Percentiles rank a stretch among this genome's conserved stretches.
Evolutionary conservation across 768 basidiomycete species (phyloP).

Genomic region (Xerocomellus chrysenteron): DNA sequence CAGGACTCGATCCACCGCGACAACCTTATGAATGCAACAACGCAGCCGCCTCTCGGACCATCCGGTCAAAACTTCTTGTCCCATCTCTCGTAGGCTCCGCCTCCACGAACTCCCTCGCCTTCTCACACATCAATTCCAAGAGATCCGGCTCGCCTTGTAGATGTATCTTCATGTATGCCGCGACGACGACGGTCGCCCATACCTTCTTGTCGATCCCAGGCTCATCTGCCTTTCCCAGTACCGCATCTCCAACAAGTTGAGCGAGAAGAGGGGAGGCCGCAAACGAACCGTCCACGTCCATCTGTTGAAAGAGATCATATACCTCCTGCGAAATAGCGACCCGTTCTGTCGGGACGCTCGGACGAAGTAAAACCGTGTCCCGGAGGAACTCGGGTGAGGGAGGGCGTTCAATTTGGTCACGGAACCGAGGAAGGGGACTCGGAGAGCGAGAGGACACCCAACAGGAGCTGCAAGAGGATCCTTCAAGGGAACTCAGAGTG

Average conservation of each 20-base stretch:
- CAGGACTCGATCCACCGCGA: too few relatives aligned
- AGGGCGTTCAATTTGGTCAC: slow-evolving; percentile 27
- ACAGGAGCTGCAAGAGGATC: slow-evolving; percentile 37
- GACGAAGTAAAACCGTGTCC: not conserved
- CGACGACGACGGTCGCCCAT: slow-evolving; percentile 51
- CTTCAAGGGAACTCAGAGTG: slow-evolving; percentile 49
- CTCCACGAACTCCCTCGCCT: slow-evolving; percentile 41
- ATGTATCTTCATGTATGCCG: slow-evolving; percentile 44
- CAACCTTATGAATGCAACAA: slow-evolving; percentile 1
- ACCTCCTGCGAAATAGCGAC: slow-evolving; percentile 27
- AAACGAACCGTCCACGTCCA: slow-evolving; percentile 52
- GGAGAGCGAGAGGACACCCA: slow-evolving; percentile 27
- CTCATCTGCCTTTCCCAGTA: slow-evolving; percentile 32
- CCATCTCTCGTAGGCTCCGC: not conserved
- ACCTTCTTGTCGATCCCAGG: slow-evolving; percentile 33
- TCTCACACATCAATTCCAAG: slow-evolving; percentile 41
- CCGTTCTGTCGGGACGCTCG: not conserved
- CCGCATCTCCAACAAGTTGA: slow-evolving; percentile 36
- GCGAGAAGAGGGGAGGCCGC: slow-evolving; percentile 29
- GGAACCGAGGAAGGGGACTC: slow-evolving; percentile 23
- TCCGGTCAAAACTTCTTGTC: slow-evolving; percentile 13
- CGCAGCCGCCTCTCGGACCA: slow-evolving; percentile 17
- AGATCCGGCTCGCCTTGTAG: slow-evolving; percentile 40
- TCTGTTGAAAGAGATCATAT: slow-evolving; percentile 38
- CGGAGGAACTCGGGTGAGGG: slow-evolving; percentile 34